Evolutionary conservation across 2,329 filamentous ascomycete genomes (phyloP).

Genomic region (Cladophialophora exuberans): DNA sequence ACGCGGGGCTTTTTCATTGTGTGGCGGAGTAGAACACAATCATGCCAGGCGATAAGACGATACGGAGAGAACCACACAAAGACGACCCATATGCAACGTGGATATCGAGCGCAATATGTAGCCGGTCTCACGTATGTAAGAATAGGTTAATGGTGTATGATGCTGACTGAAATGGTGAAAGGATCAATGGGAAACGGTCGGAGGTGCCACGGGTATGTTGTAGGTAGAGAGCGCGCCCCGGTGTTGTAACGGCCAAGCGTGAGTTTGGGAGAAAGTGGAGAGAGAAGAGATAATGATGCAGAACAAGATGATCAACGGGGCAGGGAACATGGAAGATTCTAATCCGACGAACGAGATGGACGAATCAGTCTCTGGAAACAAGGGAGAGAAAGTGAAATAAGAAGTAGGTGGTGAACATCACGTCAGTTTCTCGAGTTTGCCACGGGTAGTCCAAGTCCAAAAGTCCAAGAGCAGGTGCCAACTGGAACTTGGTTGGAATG

Average conservation of each 20-base stretch:
- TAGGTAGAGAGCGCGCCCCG: no score
- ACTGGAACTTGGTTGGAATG: no score
- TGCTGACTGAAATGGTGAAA: not conserved
- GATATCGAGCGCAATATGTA: not conserved
- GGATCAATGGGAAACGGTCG: not conserved
- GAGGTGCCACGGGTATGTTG: no score
- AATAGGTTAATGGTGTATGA: not conserved
- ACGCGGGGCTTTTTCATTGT: slow-evolving; percentile 24
- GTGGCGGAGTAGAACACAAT: not conserved
- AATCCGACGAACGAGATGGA: not conserved
- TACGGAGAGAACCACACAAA: not conserved
- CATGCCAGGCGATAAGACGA: slow-evolving; percentile 4
- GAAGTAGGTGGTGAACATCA: not conserved
- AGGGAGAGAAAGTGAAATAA: not conserved
- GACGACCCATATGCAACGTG: not conserved
- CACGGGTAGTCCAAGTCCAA: no score
- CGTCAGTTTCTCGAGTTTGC: slow-evolving; percentile 5
- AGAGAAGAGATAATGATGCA: not conserved
- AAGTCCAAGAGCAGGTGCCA: no score
- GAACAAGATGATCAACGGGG: not conserved
- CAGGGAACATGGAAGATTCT: not conserved
- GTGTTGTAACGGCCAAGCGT: no score
- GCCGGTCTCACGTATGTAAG: not conserved
- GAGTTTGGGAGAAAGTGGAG: no score
- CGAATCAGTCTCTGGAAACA: not conserved